Evolutionary conservation across 306 rosid genomes (phyloP).

Genomic region (Oxytropis ochrocephala): DNA sequence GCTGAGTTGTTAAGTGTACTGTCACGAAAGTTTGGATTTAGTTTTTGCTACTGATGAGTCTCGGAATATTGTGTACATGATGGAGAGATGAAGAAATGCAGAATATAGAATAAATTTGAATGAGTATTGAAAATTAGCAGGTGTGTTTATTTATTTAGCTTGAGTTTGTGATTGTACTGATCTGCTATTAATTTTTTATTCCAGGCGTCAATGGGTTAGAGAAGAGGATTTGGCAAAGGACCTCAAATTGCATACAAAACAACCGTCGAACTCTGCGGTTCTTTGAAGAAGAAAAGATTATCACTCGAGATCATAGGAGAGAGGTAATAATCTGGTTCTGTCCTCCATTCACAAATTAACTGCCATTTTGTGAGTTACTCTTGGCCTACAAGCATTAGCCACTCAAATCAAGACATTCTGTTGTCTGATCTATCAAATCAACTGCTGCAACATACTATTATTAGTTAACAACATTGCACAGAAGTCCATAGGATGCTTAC

Average conservation of each 20-base stretch:
- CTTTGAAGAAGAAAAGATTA: conserved; percentile 90
- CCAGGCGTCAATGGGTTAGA: conserved; percentile 92
- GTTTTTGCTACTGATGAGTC: not conserved
- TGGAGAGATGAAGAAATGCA: not conserved
- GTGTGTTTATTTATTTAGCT: not conserved
- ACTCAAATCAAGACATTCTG: not conserved
- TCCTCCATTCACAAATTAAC: conserved; percentile 1
- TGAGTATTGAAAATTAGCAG: not conserved
- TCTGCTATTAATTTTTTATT: not conserved
- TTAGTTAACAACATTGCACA: not conserved
- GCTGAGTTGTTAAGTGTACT: not conserved
- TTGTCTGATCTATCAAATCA: not conserved
- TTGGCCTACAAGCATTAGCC: not conserved
- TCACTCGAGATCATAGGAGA: conserved; percentile 82
- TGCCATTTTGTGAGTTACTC: not conserved
- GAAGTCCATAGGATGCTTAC: not conserved
- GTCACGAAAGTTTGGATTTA: not conserved
- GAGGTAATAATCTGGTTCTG: conserved; percentile 51
- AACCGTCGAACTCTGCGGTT: conserved; percentile 76
- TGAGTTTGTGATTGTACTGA: not conserved
- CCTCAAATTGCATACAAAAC: conserved; percentile 83
- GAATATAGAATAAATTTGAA: not conserved
- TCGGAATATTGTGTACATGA: not conserved
- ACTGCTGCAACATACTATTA: not conserved
- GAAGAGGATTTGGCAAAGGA: conserved; percentile 98